Evolutionary conservation across 1,139 yeast genomes (phyloP).

Genomic region (Nematodospora anomalae): DNA sequence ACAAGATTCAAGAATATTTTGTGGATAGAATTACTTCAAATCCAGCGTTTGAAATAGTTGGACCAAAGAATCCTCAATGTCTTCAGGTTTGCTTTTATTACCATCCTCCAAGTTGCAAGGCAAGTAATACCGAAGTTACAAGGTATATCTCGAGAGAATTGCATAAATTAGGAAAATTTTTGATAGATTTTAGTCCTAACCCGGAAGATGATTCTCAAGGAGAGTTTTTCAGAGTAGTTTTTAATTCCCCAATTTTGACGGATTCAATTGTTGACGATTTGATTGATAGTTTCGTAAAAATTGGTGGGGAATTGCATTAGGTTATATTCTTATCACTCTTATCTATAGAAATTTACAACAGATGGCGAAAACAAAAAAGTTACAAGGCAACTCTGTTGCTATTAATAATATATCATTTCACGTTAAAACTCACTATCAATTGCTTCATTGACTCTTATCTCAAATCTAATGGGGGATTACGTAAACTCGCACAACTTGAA

Average conservation of each 20-base stretch:
- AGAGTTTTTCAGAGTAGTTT: constrained; percentile 83
- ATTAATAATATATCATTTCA: too few species aligned
- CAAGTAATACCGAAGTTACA: constrained; percentile 56
- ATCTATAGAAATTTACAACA: background rate
- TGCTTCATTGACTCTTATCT: background rate
- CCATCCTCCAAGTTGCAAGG: constrained; percentile 41
- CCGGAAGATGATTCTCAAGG: constrained; percentile 56
- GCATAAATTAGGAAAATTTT: constrained; percentile 61
- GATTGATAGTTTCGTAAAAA: constrained; percentile 29
- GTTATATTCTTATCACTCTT: too few species aligned
- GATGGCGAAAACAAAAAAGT: background rate
- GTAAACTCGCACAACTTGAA: too few species aligned
- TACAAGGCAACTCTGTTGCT: too few species aligned
- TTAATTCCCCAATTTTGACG: constrained; percentile 67
- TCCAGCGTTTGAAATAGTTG: constrained; percentile 51
- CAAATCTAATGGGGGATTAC: too few species aligned
- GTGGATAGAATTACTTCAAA: constrained; percentile 40
- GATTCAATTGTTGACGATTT: constrained; percentile 40
- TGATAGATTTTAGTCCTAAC: constrained; percentile 82
- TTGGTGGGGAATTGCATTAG: constrained; percentile 27
- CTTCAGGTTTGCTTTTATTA: constrained; percentile 83
- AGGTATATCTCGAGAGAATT: constrained; percentile 62
- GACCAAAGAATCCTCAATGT: constrained; percentile 63
- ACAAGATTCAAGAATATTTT: constrained; percentile 60
- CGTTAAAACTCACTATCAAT: background rate